Conservation (phyloP, 2,329 filamentous ascomycete genomes). For the Orbilia quercus region DNA sequence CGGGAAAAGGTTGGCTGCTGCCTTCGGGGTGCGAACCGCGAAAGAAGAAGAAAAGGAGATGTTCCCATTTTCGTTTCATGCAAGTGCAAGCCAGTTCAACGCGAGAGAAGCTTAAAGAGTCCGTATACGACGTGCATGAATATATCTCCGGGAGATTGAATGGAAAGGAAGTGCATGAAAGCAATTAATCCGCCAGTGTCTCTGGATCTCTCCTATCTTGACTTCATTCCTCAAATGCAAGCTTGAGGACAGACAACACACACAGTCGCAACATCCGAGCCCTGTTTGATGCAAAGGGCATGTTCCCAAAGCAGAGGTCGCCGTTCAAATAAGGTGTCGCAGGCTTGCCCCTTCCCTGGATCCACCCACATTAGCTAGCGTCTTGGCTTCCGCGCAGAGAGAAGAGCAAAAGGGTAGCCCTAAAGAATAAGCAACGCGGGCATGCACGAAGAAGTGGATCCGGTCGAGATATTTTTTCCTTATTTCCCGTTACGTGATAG, state of each 20-base stretch:
- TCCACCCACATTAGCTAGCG: conserved; percentile 34
- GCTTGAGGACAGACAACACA: neutral
- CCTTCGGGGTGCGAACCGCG: conserved; percentile 30
- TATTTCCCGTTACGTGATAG: conserved; percentile 55
- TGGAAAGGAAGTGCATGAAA: too few species aligned
- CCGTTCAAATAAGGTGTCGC: conserved; percentile 57
- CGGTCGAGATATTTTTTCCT: conserved; percentile 26
- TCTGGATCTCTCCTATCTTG: neutral
- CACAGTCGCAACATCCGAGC: conserved; percentile 9
- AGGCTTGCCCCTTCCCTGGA: conserved; percentile 35
- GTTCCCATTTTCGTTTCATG: conserved; percentile 9
- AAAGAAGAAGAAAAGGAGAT: neutral
- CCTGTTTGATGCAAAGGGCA: conserved; percentile 44
- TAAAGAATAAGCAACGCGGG: conserved; percentile 40
- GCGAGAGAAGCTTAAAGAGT: conserved; percentile 21
- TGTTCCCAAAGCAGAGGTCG: conserved; percentile 55
- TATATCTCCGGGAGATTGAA: conserved; percentile 25
- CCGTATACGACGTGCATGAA: conserved; percentile 18
- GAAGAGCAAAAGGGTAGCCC: conserved; percentile 13
- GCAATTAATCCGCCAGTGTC: conserved; percentile 12
- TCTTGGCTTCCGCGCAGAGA: conserved; percentile 51
- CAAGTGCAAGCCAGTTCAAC: neutral
- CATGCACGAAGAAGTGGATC: conserved; percentile 15
- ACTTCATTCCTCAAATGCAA: neutral
- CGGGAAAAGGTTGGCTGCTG: conserved; percentile 24